phyloP scores from a whole-genome alignment of 78 protist species.

The Reticulomyxa filosa region DNA sequence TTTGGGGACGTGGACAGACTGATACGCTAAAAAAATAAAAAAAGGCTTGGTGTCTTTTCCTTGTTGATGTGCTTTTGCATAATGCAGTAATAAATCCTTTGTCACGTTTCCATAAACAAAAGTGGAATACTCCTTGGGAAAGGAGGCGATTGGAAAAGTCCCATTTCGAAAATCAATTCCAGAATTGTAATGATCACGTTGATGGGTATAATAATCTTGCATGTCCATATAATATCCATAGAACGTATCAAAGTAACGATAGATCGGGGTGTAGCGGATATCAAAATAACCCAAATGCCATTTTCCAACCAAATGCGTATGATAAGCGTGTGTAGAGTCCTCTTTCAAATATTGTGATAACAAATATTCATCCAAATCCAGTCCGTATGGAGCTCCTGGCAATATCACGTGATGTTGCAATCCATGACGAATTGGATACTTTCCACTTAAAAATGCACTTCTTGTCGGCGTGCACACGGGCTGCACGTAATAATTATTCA shows the following conservation, averaged over 20 bases:
- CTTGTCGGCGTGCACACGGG: background rate
- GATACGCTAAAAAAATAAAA: no score
- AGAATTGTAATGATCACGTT: no score
- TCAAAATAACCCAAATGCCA: slow-evolving; percentile 3
- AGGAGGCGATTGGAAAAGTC: no score
- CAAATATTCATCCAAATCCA: background rate
- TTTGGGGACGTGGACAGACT: no score
- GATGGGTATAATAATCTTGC: background rate
- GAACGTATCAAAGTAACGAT: background rate
- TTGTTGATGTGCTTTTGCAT: no score
- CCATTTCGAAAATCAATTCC: no score
- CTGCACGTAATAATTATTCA: slow-evolving; percentile 2
- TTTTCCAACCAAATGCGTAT: slow-evolving; percentile 1
- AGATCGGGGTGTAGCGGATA: background rate
- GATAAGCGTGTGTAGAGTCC: background rate
- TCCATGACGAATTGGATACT: background rate
- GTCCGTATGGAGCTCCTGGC: background rate
- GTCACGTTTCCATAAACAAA: no score
- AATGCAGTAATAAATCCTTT: no score
- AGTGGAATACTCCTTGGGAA: no score
- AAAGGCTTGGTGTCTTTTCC: no score
- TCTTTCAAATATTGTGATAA: background rate
- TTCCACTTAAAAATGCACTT: background rate
- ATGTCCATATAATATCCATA: background rate
- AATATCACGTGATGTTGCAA: background rate